Evolutionary conservation across 73 alveolate genomes (phyloP).

Genomic region (Breviolum minutum): DNA sequence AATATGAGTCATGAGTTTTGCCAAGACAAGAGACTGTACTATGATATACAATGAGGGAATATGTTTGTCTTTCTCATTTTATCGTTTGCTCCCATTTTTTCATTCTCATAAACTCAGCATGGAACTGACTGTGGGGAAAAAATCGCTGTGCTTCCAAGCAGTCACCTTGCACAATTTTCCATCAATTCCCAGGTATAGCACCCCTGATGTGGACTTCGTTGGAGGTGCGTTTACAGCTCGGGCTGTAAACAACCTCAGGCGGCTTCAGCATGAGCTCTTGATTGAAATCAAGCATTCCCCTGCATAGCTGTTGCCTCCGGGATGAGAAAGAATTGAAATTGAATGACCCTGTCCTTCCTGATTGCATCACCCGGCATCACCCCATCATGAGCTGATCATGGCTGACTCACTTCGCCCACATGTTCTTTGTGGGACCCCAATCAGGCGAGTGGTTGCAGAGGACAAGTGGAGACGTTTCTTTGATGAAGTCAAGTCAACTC

Average conservation of each 20-base stretch:
- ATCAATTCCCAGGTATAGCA: conserved; percentile 25
- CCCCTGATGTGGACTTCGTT: conserved; percentile 81
- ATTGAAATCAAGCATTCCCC: too few species aligned
- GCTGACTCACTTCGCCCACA: background rate
- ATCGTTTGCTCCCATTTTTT: too few species aligned
- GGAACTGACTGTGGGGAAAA: too few species aligned
- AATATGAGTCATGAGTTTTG: background rate
- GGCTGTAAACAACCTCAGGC: conserved; percentile 80
- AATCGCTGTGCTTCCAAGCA: too few species aligned
- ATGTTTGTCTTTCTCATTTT: too few species aligned
- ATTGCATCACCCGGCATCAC: background rate
- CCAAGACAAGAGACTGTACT: too few species aligned
- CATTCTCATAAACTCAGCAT: too few species aligned
- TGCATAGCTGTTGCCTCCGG: too few species aligned
- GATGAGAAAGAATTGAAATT: background rate
- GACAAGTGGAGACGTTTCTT: conserved; percentile 84
- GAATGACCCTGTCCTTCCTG: background rate
- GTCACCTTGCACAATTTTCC: too few species aligned
- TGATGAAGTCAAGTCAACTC: background rate
- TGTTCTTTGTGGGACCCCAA: too few species aligned
- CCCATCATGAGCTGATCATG: background rate
- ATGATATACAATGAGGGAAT: too few species aligned
- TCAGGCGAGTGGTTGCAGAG: conserved; percentile 86
- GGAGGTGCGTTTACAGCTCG: conserved; percentile 84
- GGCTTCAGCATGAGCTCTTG: background rate